Evolutionary conservation across 1,284 basidiomycete genomes (phyloP), one percentile per base, ranked within the genome.

Genomic region (Somion occarium): DNA sequence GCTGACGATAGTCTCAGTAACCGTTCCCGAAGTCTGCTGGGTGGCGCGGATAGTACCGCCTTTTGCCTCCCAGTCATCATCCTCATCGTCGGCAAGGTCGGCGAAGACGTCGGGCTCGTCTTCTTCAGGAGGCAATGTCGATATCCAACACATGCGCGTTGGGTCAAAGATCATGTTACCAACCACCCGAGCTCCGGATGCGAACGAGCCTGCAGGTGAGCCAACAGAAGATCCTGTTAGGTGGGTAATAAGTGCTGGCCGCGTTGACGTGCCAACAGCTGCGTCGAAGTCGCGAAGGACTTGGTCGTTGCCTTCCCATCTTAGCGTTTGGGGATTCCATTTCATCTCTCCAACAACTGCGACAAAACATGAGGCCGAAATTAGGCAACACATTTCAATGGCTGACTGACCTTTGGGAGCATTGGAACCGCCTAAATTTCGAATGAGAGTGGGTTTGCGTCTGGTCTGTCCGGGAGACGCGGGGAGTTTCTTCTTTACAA

Each of bases 141-240:
- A 91, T 61, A 95, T 82, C 95, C 95, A 98, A 62, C 91, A 91
- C 93, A 98, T 97, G 38, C 84, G 82, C 48, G 83, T 66, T 1
- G 96, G 93, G 71, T 98, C 95, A 62, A 98, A 98, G 46, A 93
- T 83, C 95, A 98, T 98, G 73, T 94, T 93, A 48, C 95, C 95
- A 12, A 98, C 94, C 61, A 94, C 84, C 49, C 91, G 81, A 44
- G 87, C 82, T 52, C 88, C 83, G 49, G 83, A 79, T 19, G 84
- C 80, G 59, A 88, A 84, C n/a, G 85, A 83, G 38, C 85, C 83
- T 19, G 82, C 78, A 22, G 88, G 88, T n/a, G 87, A 88, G 30
- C 87, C 86, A 37, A 88, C 78, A 3, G 85, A 86, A 19, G 87
- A 87, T 34, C 88, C 88, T 9, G 88, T 91, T 50, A 92, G 78